Evolutionary conservation across 1,139 yeast genomes (phyloP).

Genomic region (Suhomyces anneliseae): DNA sequence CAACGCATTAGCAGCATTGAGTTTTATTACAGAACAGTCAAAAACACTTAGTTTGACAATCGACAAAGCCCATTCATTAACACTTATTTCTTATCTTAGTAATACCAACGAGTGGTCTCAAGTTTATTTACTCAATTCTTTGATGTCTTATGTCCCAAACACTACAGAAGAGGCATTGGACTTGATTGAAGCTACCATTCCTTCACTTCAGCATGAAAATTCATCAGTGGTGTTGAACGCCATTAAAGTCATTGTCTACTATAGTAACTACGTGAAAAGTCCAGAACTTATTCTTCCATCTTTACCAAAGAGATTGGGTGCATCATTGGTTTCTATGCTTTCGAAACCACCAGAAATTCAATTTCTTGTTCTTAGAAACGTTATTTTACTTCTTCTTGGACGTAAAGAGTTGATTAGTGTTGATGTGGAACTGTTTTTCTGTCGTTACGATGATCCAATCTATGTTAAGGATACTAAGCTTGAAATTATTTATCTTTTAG

Average conservation of each 20-base stretch:
- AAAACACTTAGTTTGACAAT: constrained; percentile 52
- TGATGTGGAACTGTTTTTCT: constrained; percentile 77
- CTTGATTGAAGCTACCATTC: constrained; percentile 66
- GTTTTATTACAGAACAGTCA: constrained; percentile 62
- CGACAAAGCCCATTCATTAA: constrained; percentile 55
- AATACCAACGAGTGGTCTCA: constrained; percentile 83
- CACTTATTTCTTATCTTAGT: constrained; percentile 48
- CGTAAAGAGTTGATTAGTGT: constrained; percentile 60
- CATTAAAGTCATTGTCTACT: constrained; percentile 67
- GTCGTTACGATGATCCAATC: constrained; percentile 81
- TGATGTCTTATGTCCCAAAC: constrained; percentile 73
- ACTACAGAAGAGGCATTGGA: constrained; percentile 62
- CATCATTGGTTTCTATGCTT: constrained; percentile 68
- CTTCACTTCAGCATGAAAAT: constrained; percentile 79
- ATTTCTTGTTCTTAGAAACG: constrained; percentile 78
- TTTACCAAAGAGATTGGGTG: constrained; percentile 63
- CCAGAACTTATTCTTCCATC: constrained; percentile 49
- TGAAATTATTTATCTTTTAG: constrained; percentile 79
- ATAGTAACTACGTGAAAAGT: constrained; percentile 62
- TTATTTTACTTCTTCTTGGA: constrained; percentile 70
- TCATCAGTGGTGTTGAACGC: constrained; percentile 81
- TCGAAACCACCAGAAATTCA: constrained; percentile 83
- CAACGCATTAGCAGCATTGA: constrained; percentile 69
- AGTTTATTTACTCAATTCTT: constrained; percentile 63
- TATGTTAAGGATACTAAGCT: constrained; percentile 89